Conservation (phyloP, 2,329 filamentous ascomycete genomes). For the Macrophomina phaseolina region DNA sequence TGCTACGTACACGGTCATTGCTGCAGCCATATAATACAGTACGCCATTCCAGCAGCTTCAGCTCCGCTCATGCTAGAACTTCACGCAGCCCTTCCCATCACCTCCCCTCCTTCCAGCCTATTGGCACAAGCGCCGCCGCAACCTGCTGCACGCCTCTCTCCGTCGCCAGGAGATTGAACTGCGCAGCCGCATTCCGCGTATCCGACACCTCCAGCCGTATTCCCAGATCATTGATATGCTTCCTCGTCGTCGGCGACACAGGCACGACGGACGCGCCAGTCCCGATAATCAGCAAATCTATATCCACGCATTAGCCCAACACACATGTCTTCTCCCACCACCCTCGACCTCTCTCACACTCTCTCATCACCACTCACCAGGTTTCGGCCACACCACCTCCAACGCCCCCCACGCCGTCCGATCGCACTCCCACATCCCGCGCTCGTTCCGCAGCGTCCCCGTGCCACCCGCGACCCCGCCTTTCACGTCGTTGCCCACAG, state of each 20-base stretch:
- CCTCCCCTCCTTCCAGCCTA: constrained; percentile 66
- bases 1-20: too few relatives aligned
- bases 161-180: constrained; percentile 94
- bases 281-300: constrained; percentile 89
- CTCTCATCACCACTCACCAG: constrained; percentile 64
- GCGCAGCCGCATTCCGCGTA: constrained; percentile 89
- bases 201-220: constrained; percentile 88
- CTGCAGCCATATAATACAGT: too few relatives aligned
- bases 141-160: constrained; percentile 86
- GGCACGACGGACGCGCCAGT: constrained; percentile 78
- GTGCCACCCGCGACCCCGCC: background rate
- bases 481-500: constrained; percentile 37
- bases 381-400: constrained; percentile 82
- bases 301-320: background rate
- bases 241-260: constrained; percentile 75
- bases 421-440: constrained; percentile 80
- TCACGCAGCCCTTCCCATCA: background rate
- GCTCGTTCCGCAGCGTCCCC: constrained; percentile 67
- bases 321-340: constrained; percentile 11
- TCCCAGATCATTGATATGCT: constrained; percentile 75
- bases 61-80: too few relatives aligned
- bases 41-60: too few relatives aligned
- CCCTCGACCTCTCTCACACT: background rate
- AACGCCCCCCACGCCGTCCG: constrained; percentile 76
- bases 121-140: constrained; percentile 84